A percentile compares a stretch with the other conserved stretches of the same genome.
Evolutionary conservation across 345 rosid genomes (phyloP).

Genomic region (Salix dunnii): DNA sequence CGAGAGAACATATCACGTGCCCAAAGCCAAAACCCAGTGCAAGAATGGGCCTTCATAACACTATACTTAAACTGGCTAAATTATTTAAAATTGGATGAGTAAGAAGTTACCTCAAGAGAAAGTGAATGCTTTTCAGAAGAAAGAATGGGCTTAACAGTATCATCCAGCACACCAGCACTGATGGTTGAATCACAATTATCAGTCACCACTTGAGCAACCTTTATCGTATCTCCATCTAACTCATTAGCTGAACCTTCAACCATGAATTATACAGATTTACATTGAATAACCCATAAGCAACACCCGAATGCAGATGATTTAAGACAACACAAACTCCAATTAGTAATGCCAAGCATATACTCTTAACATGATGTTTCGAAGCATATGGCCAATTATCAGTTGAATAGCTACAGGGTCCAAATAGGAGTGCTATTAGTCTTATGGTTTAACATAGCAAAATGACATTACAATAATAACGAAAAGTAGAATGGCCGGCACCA

Average conservation of each 20-base stretch:
- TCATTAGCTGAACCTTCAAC: constrained; percentile 27
- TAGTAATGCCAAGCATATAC: background rate
- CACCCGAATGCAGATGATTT: background rate
- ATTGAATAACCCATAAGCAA: constrained; percentile 5
- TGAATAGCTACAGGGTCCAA: background rate
- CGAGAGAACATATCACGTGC: background rate
- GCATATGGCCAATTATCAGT: background rate
- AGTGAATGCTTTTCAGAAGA: constrained; percentile 49
- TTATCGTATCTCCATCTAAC: constrained; percentile 24
- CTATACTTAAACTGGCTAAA: background rate
- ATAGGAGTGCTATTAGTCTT: background rate
- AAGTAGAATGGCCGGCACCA: background rate
- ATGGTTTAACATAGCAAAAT: background rate
- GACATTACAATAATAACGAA: too few species aligned
- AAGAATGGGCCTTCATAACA: background rate
- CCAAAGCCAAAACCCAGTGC: background rate
- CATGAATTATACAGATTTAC: constrained; percentile 20
- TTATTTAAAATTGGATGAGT: background rate
- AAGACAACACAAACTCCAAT: background rate
- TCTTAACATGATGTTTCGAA: background rate
- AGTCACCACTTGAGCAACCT: constrained; percentile 20
- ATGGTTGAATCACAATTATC: constrained; percentile 12
- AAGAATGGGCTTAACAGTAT: constrained; percentile 4
- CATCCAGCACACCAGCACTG: constrained; percentile 20
- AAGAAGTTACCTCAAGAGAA: constrained; percentile 50